Percentiles rank a stretch among this genome's conserved stretches.
Evolutionary conservation across 2,329 filamentous ascomycete genomes (phyloP).

Genomic region (Hypoxylon sp.): DNA sequence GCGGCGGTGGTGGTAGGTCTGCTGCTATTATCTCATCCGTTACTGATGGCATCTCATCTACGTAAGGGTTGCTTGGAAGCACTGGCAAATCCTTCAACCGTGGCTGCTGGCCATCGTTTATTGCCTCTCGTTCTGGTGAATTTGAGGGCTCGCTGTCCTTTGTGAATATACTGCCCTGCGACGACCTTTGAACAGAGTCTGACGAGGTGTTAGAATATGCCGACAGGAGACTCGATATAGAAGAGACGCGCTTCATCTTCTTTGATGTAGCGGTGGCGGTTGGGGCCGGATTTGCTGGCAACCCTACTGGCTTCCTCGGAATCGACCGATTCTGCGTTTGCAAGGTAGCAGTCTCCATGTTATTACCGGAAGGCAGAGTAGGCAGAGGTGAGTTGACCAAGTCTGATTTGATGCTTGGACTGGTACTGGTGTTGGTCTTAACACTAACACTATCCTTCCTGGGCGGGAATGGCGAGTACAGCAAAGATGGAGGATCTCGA

Average conservation of each 20-base stretch:
- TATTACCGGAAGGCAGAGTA: constrained; percentile 47
- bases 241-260: constrained; percentile 61
- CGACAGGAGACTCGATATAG: constrained; percentile 69
- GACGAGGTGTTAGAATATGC: constrained; percentile 67
- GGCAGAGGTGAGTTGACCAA: constrained; percentile 54
- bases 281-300: constrained; percentile 37
- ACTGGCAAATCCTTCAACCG: constrained; percentile 47
- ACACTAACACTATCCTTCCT: constrained; percentile 50
- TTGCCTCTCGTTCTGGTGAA: constrained; percentile 53
- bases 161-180: constrained; percentile 58
- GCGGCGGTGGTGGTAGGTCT: constrained; percentile 51
- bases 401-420: constrained; percentile 47
- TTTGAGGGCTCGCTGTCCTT: constrained; percentile 56
- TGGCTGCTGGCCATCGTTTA: constrained; percentile 43
- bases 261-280: constrained; percentile 39
- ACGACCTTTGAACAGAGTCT: constrained; percentile 61
- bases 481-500: constrained; percentile 47
- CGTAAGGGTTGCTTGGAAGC: constrained; percentile 49
- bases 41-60: constrained; percentile 40
- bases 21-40: constrained; percentile 43
- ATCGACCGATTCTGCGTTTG: constrained; percentile 54
- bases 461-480: constrained; percentile 51
- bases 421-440: constrained; percentile 45
- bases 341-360: constrained; percentile 45
- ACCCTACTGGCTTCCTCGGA: constrained; percentile 56